A percentile compares a stretch with the other conserved stretches of the same genome.
Conservation (phyloP, 2,329 filamentous ascomycete genomes). For the Microdochium trichocladiopsis region DNA sequence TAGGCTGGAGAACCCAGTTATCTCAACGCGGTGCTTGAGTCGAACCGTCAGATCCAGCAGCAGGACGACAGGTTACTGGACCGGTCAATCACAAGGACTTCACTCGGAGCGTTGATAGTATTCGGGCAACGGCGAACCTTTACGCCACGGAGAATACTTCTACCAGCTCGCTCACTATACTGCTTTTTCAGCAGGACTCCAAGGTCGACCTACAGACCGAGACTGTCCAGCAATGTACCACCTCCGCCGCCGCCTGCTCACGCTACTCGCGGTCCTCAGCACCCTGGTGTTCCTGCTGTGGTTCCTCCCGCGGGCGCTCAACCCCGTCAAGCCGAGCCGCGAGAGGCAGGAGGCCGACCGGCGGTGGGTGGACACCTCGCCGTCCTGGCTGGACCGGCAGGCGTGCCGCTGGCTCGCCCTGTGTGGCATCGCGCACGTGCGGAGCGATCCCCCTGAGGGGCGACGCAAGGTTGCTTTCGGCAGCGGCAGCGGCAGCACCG, state of each 20-base stretch:
- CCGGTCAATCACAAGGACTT: too few relatives aligned
- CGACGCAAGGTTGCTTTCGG: conserved; percentile 9
- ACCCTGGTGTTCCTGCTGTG: conserved; percentile 40
- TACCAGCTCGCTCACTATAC: too few relatives aligned
- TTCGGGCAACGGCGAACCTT: too few relatives aligned
- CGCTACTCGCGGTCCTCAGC: conserved; percentile 30
- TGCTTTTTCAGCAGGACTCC: too few relatives aligned
- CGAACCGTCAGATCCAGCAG: too few relatives aligned
- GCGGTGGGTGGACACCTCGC: conserved; percentile 64
- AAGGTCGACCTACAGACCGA: too few relatives aligned
- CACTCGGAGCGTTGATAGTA: too few relatives aligned
- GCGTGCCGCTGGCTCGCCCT: conserved; percentile 72
- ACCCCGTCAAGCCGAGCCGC: conserved; percentile 55
- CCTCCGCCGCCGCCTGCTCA: conserved; percentile 32
- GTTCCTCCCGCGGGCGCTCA: conserved; percentile 46
- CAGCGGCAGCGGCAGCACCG: conserved; percentile 19
- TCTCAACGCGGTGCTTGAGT: too few relatives aligned
- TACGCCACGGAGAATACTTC: too few relatives aligned
- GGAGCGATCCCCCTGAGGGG: conserved; percentile 46
- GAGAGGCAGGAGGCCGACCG: conserved; percentile 56
- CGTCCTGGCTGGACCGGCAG: conserved; percentile 68
- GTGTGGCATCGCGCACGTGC: conserved; percentile 71
- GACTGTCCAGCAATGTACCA: conserved; percentile 31
- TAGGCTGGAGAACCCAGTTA: too few relatives aligned
- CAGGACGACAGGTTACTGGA: too few relatives aligned